These are phyloP conservation scores for Exserohilum rostratum DNA, from an alignment of 2,329 filamentous ascomycete species.

Conservation along the genomic window DNA sequence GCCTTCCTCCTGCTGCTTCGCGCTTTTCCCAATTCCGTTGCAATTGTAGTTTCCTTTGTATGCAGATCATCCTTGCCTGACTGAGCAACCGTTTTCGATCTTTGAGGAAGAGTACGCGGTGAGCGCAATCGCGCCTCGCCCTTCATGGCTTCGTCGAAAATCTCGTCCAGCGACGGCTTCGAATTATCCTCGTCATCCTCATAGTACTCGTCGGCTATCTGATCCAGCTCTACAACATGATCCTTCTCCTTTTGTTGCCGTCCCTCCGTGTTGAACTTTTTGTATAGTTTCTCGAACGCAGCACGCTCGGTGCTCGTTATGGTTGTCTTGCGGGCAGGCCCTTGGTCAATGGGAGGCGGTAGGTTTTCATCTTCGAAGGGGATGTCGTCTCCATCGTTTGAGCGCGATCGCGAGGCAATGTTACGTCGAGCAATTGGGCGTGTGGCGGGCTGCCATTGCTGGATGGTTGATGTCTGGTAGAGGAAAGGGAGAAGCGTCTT, in stretches of 20 bases:
- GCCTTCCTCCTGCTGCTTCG: slow-evolving; percentile 14
- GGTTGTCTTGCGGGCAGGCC: slow-evolving; percentile 35
- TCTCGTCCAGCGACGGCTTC: slow-evolving; percentile 28
- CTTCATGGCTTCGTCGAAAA: slow-evolving; percentile 40
- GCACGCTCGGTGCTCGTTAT: slow-evolving; percentile 46
- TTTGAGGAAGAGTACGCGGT: slow-evolving; percentile 1
- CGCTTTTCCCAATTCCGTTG: slow-evolving; percentile 3
- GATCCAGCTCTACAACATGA: slow-evolving; percentile 28
- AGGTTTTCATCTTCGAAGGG: slow-evolving; percentile 3
- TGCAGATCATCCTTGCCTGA: background rate
- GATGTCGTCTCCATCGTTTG: slow-evolving; percentile 36
- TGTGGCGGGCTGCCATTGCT: slow-evolving; percentile 40
- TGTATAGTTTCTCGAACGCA: slow-evolving; percentile 45
- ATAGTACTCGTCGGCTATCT: slow-evolving; percentile 41
- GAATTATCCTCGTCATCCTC: slow-evolving; percentile 37
- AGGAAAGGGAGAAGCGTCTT: slow-evolving; percentile 68
- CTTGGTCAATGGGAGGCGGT: slow-evolving; percentile 27
- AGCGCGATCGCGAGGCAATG: slow-evolving; percentile 26
- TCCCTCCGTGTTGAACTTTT: slow-evolving; percentile 31
- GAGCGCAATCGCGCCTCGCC: slow-evolving; percentile 13
- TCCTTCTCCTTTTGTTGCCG: slow-evolving; percentile 21
- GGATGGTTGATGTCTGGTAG: slow-evolving; percentile 72
- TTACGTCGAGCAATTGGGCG: slow-evolving; percentile 29
- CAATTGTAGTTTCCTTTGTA: slow-evolving; percentile 3
- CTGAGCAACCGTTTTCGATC: slow-evolving; percentile 3